phyloP scores from a whole-genome alignment of 345 rosid species.

The Citrus trifoliata region DNA sequence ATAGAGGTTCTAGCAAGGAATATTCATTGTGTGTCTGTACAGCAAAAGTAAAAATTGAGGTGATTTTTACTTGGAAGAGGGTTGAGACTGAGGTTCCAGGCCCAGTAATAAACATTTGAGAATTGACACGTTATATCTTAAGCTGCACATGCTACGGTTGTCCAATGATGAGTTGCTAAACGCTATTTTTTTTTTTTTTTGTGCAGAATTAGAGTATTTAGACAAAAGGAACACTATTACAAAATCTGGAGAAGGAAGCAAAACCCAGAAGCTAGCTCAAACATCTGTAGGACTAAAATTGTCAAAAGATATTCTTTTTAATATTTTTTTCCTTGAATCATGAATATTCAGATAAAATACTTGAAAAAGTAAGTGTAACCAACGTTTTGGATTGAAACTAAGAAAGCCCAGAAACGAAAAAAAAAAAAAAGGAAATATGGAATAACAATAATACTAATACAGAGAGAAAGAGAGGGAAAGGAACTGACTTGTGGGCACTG shows the following conservation, averaged over 20 bases:
- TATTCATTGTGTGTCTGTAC: background rate
- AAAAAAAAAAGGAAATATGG: background rate
- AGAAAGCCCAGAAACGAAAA: background rate
- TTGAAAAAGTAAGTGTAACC: background rate
- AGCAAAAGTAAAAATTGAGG: background rate
- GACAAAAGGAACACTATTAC: background rate
- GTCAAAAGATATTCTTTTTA: too few species aligned
- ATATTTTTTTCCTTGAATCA: background rate
- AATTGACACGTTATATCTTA: background rate
- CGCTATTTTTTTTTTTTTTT: too few species aligned
- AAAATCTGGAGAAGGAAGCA: background rate
- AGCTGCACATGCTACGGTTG: background rate
- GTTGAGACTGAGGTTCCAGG: background rate
- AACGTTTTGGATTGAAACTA: background rate
- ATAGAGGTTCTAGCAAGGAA: background rate
- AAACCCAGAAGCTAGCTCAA: conserved; percentile 21
- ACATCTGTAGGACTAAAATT: background rate
- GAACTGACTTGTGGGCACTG: conserved; percentile 89
- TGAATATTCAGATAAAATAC: background rate
- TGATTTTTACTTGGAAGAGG: background rate
- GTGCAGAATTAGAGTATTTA: background rate
- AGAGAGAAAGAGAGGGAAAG: background rate
- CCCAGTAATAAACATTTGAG: background rate
- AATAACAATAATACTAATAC: background rate
- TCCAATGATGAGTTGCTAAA: background rate